Percentiles rank a stretch among this genome's conserved stretches.
Evolutionary conservation across 2,329 filamentous ascomycete species (phyloP).

Genomic region (Coccinonectria pachysandricola): DNA sequence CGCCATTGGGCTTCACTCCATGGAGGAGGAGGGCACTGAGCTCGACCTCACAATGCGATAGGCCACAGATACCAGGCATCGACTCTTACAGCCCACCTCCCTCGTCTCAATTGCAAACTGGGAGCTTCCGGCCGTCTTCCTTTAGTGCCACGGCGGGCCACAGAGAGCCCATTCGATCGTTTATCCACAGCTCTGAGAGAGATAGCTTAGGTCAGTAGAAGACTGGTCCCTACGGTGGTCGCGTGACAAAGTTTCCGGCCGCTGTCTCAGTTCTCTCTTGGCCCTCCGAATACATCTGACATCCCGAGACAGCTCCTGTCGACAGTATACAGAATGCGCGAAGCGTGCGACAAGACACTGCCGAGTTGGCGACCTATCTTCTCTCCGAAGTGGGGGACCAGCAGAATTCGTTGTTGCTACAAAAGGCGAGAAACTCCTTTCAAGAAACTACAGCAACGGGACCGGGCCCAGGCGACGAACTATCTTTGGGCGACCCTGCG

Average conservation of each 20-base stretch:
- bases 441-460: slow-evolving; percentile 19
- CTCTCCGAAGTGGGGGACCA: slow-evolving; percentile 51
- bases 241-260: too few species aligned
- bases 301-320: slow-evolving; percentile 32
- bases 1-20: slow-evolving; percentile 36
- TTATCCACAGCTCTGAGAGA: slow-evolving; percentile 55
- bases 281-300: too few species aligned
- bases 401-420: slow-evolving; percentile 37
- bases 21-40: slow-evolving; percentile 36
- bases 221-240: too few species aligned
- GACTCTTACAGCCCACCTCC: slow-evolving; percentile 19
- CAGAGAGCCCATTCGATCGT: slow-evolving; percentile 60
- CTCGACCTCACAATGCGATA: slow-evolving; percentile 23
- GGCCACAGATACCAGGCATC: slow-evolving; percentile 13
- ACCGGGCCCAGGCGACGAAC: slow-evolving; percentile 12
- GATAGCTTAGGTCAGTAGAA: slow-evolving; percentile 48
- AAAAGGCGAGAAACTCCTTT: slow-evolving; percentile 20
- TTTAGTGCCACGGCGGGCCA: slow-evolving; percentile 28
- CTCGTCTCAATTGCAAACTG: slow-evolving; percentile 9
- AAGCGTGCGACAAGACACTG: slow-evolving; percentile 75
- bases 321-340: slow-evolving; percentile 67
- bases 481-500: slow-evolving; percentile 14
- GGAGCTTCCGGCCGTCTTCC: slow-evolving; percentile 29
- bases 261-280: too few species aligned
- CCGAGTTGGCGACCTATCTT: slow-evolving; percentile 74